These are phyloP conservation scores for Globisporangium cystogenes DNA, from an alignment of 352 stramenopile species.

Conservation along the genomic window DNA sequence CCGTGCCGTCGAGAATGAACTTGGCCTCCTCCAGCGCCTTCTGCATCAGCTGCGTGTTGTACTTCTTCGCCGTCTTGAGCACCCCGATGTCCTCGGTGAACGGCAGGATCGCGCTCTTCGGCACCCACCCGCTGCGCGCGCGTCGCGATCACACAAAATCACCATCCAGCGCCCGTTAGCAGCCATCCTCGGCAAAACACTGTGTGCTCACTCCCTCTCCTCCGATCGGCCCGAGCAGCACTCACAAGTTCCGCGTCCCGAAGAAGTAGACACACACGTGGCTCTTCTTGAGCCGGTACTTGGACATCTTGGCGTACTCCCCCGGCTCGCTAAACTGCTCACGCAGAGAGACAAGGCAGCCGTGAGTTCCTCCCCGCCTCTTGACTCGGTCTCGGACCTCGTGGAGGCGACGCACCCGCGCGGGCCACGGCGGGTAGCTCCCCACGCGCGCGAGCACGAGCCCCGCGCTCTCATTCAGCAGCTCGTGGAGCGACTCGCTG, in stretches of 20 bases:
- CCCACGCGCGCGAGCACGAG: slow-evolving; percentile 74
- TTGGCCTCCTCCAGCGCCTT: slow-evolving; percentile 70
- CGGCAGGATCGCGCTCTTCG: slow-evolving; percentile 58
- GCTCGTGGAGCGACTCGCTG: slow-evolving; percentile 50
- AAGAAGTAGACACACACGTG: slow-evolving; percentile 86
- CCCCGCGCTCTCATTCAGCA: slow-evolving; percentile 73
- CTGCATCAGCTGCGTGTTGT: slow-evolving; percentile 64
- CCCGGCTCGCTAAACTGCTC: slow-evolving; percentile 75
- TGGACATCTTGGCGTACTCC: slow-evolving; percentile 77
- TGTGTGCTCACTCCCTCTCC: background rate
- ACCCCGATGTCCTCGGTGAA: slow-evolving; percentile 63
- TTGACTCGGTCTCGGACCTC: slow-evolving; percentile 2
- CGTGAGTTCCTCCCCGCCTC: background rate
- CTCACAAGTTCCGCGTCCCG: slow-evolving; percentile 83
- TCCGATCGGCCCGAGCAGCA: slow-evolving; percentile 3
- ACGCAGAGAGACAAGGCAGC: slow-evolving; percentile 1
- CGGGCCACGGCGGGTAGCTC: slow-evolving; percentile 79
- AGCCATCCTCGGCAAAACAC: background rate
- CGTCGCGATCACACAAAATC: background rate
- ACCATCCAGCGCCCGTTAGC: background rate
- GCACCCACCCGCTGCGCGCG: slow-evolving; percentile 62
- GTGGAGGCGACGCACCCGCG: slow-evolving; percentile 35
- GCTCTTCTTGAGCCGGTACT: slow-evolving; percentile 67
- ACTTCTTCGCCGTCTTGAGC: slow-evolving; percentile 63
- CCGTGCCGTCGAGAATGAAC: slow-evolving; percentile 51